Base-by-base conservation (phyloP, 305 asterid species). In the Fraxinus ornus region DNA sequence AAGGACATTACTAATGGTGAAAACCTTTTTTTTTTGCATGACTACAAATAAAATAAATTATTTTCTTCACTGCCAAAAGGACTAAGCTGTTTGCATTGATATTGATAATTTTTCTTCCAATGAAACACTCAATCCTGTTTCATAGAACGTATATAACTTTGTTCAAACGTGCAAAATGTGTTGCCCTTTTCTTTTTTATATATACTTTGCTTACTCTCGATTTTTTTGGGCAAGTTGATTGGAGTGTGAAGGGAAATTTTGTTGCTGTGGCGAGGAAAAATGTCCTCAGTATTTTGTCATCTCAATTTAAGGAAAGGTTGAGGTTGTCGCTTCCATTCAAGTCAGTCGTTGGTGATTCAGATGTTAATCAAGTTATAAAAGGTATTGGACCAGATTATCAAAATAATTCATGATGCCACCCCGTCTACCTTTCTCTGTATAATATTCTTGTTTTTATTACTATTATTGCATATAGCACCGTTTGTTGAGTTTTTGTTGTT, bases 201-300 rank as follows among this genome's bases (percentile, higher is more conserved):
- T 77, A 71, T 30, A 19, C 73, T 76, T 74, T 49, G 44, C 78
- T 47, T 66, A 55, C 88, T 86, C 47, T 85, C 80, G 55, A 39
- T 32, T 81, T 30, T 71, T 84, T 26, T 86, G 81, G 79, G 80
- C 83, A 85, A 96, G 99, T 92, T 87, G 98, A 91, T 87, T 96
- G 98, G 98, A 93, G 97, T 74, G 82, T 86, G 30, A 82, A 88
- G 71, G 99, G 91, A 66, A 88, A 92, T 83, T 88, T 85, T 86
- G 76, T 92, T 89, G 98, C 92, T 84, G 91, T 93, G 87, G 94
- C 93, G 5, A 91, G 88, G 88, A 89, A 90, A 83, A 92, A 89
- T 80, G 84, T 83, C 62, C 87, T 96, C 84, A 90, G 89, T 86
- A 87, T 94, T 85, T 77, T 94, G 52, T 87, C 98, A 26, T 85